Base-by-base conservation (phyloP, 106 monocot species). In the Dendrobium catenatum region DNA sequence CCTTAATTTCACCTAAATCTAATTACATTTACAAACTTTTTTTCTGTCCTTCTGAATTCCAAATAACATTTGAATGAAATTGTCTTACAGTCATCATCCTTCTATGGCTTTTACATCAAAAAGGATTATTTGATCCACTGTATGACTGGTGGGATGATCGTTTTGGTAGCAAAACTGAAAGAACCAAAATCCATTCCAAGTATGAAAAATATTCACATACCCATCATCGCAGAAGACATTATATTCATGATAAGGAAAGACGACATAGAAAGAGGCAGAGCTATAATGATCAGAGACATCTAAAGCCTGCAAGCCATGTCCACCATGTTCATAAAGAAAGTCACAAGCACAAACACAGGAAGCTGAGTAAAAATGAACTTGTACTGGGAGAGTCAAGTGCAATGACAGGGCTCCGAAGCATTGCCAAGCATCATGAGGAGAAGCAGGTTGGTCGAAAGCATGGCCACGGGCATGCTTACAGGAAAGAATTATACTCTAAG, bases 31-130 rank as follows among this genome's bases (percentile, higher is more conserved):
- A 51, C 51, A 22, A 11, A 47, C 1, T 26, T 66, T 15, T 22
- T 22, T n/a, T 26, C 26, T 26, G 2, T 22, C 6, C 26, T 58
- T 22, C 15, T 61, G 22, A 37, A 2, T 61, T 26, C 49, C 37
- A 81, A 58, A 77, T 26, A 15, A 73, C 58, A 58, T 68, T 41
- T 56, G 10, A 80, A 31, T 27, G 3, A 27, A 8, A 9, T 73
- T 42, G 0, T 13, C 61, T 64, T 81, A 56, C 87, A 98, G 94
- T 80, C 18, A 80, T 83, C 48, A 80, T 94, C 19, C 86, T 93
- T 5, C 42, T 94, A n/a, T 98, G 97, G 92, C 80, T 98, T 40
- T 43, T 98, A 46, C 97, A 98, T 79, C 92, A 94, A 79, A 98
- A 94, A 82, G 97, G 97, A 73, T 86, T 92, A 46, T 93, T 98